These are phyloP conservation scores for Paraphaeosphaeria minitans DNA, from an alignment of 2,329 filamentous ascomycete species.

Conservation along the genomic window DNA sequence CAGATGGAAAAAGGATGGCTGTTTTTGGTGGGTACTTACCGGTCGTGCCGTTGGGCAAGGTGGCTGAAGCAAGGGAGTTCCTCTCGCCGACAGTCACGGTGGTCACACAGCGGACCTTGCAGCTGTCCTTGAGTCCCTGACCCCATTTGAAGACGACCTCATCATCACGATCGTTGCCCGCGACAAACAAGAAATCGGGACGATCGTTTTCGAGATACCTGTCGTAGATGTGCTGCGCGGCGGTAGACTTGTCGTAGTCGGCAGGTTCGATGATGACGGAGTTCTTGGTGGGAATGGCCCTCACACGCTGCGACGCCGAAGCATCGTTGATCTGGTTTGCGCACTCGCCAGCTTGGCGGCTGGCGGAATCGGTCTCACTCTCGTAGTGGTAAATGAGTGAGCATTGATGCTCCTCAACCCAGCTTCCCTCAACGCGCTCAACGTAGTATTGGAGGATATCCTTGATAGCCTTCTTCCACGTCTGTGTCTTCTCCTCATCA, in stretches of 20 bases:
- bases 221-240: constrained; percentile 74
- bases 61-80: constrained; percentile 85
- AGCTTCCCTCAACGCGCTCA: constrained; percentile 85
- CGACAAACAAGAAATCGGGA: constrained; percentile 84
- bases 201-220: constrained; percentile 32
- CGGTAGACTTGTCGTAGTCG: constrained; percentile 86
- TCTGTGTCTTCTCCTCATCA: constrained; percentile 69
- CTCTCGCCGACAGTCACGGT: constrained; percentile 86
- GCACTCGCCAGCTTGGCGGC: constrained; percentile 83
- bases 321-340: constrained; percentile 95
- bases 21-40: constrained; percentile 59
- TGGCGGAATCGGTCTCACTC: constrained; percentile 64
- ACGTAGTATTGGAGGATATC: constrained; percentile 87
- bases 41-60: constrained; percentile 88
- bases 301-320: constrained; percentile 80
- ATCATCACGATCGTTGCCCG: constrained; percentile 90
- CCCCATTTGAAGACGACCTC: constrained; percentile 96
- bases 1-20: constrained; percentile 7
- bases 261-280: constrained; percentile 83
- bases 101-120: constrained; percentile 63
- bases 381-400: constrained; percentile 93
- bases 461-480: constrained; percentile 84
- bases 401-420: constrained; percentile 89
- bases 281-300: constrained; percentile 79
- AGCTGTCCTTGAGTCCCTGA: constrained; percentile 69